Base-by-base conservation (phyloP, 352 stramenopile genomes). In the Phytophthora fragariaefolia region DNA sequence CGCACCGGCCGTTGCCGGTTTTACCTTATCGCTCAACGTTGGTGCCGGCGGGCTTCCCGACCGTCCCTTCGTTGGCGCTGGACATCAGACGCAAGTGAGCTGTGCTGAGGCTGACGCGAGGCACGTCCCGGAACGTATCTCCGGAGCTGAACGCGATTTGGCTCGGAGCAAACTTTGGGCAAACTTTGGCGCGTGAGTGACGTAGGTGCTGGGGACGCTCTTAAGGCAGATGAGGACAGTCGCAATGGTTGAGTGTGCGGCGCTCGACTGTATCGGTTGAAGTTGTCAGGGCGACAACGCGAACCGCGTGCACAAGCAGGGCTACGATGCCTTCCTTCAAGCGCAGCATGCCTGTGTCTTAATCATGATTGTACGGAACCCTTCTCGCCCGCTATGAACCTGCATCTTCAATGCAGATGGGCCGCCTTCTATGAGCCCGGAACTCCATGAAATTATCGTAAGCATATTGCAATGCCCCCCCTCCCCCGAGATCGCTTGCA, bases 141-240 rank as follows among this genome's bases (percentile, higher is more conserved):
- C 52, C 45, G 9, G 22, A 6, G 28, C 27, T 7, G 17, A 36
- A 20, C 6, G 24, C n/a, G 5, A 26, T 38, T 66, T 59, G 58
- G 34, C 58, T 48, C 27, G 52, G 27, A 43, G 57, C 64, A 58
- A 63, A 52, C 60, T 58, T 67, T 68, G 57, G 58, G 57, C 64
- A 68, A 68, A 57, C 60, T 62, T 72, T 72, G 57, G 57, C 26
- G 52, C 64, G 64, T 72, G 64, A 45, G 49, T 68, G 50, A 55
- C 64, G 64, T 63, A 58, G 54, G 57, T 8, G 8, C 24, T 32
- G 56, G 43, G 32, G 46, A 58, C 57, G 60, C 45, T 61, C 30
- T 52, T 23, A 45, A 55, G 27, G 59, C 59, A 67, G 45, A 65
- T 64, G 63, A 66, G 56, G 45, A 59, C 48, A 57, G 48, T 36